Percentiles rank a stretch among this genome's conserved stretches.
Evolutionary conservation across 2,329 filamentous ascomycete species (phyloP).

Genomic region (Paracoccidioides brasiliensis): DNA sequence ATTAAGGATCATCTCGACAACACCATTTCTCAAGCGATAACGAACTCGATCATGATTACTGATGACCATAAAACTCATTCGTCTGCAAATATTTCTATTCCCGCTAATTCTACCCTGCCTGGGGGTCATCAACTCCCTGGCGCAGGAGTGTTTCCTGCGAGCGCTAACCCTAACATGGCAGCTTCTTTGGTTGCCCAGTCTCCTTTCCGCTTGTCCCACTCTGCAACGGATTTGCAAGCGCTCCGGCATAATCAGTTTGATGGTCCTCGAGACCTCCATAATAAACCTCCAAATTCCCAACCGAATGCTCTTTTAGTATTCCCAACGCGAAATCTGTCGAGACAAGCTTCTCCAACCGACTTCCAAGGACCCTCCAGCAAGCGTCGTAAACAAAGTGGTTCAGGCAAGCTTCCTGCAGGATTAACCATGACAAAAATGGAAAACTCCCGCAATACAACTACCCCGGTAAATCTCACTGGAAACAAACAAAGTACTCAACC

Average conservation of each 20-base stretch:
- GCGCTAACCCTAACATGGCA: constrained; percentile 18
- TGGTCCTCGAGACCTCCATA: constrained; percentile 27
- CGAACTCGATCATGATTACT: constrained; percentile 86
- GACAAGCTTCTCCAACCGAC: constrained; percentile 58
- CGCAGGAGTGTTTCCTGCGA: constrained; percentile 31
- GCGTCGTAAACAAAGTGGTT: constrained; percentile 66
- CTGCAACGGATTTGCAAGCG: constrained; percentile 49
- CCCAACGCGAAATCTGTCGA: constrained; percentile 52
- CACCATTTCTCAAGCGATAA: constrained; percentile 71
- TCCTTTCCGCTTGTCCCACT: constrained; percentile 45
- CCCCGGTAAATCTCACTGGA: not conserved
- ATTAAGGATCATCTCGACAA: constrained; percentile 68
- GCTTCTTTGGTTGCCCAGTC: constrained; percentile 24
- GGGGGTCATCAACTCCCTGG: constrained; percentile 31
- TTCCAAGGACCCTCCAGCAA: constrained; percentile 55
- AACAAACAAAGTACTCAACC: not conserved
- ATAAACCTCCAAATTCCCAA: constrained; percentile 22
- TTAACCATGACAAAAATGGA: constrained; percentile 75
- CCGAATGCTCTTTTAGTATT: constrained; percentile 33
- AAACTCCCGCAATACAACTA: constrained; percentile 27
- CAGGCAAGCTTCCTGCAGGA: constrained; percentile 55
- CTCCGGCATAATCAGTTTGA: constrained; percentile 41
- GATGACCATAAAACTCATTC: constrained; percentile 89
- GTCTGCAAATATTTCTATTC: constrained; percentile 21
- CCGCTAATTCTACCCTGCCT: constrained; percentile 21